A percentile compares a stretch with the other conserved stretches of the same genome.
Conservation (phyloP, 1,284 basidiomycete genomes). For the Phylloboletellus chloephorus region DNA sequence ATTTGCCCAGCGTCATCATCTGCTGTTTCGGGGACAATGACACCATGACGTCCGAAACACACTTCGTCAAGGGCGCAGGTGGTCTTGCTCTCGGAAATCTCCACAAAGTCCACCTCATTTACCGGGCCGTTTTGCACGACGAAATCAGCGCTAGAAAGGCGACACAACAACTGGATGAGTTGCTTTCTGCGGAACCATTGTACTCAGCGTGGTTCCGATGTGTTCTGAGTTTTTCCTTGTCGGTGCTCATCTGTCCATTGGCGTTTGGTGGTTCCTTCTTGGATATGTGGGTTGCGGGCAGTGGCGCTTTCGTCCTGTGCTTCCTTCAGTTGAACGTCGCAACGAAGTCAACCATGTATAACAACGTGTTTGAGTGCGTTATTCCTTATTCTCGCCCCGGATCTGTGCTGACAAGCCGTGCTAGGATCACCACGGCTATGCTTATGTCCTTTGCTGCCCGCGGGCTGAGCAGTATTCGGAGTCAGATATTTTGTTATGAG, state of each 20-base stretch:
- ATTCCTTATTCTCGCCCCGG: slow-evolving; percentile 1
- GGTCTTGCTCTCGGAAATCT: slow-evolving; percentile 71
- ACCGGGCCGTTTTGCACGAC: slow-evolving; percentile 78
- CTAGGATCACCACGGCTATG: slow-evolving; percentile 77
- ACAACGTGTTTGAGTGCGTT: slow-evolving; percentile 85
- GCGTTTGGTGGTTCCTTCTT: slow-evolving; percentile 81
- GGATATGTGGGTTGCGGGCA: slow-evolving; percentile 77
- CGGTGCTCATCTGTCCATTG: slow-evolving; percentile 71
- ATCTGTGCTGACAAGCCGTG: slow-evolving; percentile 14
- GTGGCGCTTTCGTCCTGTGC: slow-evolving; percentile 58
- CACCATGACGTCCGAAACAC: slow-evolving; percentile 72
- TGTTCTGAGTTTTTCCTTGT: slow-evolving; percentile 63
- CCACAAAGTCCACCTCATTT: slow-evolving; percentile 72
- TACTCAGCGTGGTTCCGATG: slow-evolving; percentile 60
- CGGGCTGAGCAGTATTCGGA: slow-evolving; percentile 69
- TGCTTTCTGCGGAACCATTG: slow-evolving; percentile 50
- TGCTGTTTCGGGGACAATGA: slow-evolving; percentile 79
- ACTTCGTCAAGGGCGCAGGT: slow-evolving; percentile 74
- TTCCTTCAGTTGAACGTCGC: slow-evolving; percentile 69
- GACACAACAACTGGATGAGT: slow-evolving; percentile 42
- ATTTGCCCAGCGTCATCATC: slow-evolving; percentile 77
- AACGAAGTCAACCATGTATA: slow-evolving; percentile 70
- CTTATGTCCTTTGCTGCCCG: slow-evolving; percentile 76
- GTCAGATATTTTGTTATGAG: slow-evolving; percentile 79
- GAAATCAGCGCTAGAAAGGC: slow-evolving; percentile 76